Base-by-base conservation (phyloP, 179 eudicot species). In the Silene noctiflora region DNA sequence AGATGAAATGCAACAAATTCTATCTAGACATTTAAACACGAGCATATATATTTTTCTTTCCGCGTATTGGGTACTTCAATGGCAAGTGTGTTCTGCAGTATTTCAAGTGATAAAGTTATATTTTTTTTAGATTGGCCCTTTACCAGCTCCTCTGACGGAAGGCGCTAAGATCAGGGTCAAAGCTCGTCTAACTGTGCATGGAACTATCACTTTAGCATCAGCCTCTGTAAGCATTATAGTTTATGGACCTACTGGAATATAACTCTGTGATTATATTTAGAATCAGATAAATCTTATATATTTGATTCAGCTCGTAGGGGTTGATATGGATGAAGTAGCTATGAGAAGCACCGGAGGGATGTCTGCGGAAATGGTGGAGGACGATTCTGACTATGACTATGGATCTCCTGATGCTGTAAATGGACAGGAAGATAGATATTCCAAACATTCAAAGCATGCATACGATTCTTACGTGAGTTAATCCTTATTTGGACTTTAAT, bases 81-180 rank as follows among this genome's bases (percentile, higher is more conserved):
- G 2, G 7, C 25, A 24, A 19, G 2, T 53, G 44, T 20, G 58
- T 33, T 33, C 33, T 67, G 8, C 67, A 42, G 25, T 66, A 44
- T 29, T 21, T 48, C 17, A 56, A 2, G 69, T 68, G 53, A 68
- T 68, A 42, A 42, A 42, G 3, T 67, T 39, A n/a, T 11, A 17
- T 53, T 39, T n/a, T 67, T 73, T 20, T 73, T 87, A 95, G 99
- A 83, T 95, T 87, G 99, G 97, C 69, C 93, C 99, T 51, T 86
- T 88, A 77, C 83, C 84, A 59, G 84, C 61, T 35, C 74, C 86
- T 65, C 75, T 75, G 62, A 24, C 79, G 19, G 88, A 81, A 72
- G 84, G 68, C 24, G 79, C 80, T 25, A 82, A 82, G 85, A 83
- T 95, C 4, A 89, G 91, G 79, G 84, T 91, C 27, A 91, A 83